phyloP scores from a whole-genome alignment of 2,329 filamentous ascomycete species.

The Moelleriella libera region DNA sequence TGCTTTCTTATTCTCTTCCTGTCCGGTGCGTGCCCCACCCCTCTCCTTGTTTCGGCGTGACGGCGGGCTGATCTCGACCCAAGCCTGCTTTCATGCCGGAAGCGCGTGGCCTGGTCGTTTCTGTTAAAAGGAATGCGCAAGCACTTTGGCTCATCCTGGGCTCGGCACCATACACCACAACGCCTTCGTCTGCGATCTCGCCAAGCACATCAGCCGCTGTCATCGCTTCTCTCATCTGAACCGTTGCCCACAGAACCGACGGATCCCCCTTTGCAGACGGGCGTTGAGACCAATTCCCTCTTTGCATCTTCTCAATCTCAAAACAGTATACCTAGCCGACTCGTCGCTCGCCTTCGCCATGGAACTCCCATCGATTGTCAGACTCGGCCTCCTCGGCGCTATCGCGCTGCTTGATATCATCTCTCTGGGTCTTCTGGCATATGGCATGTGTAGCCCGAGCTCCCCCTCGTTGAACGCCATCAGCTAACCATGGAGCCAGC shows the following conservation, averaged over 20 bases:
- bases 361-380: constrained; percentile 4
- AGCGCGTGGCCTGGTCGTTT: background rate
- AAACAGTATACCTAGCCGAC: background rate
- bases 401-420: constrained; percentile 5
- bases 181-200: no score
- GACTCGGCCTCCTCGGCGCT: constrained; percentile 2
- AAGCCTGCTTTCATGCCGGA: background rate
- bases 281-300: no score
- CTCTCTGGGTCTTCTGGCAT: constrained; percentile 3
- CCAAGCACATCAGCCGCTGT: no score
- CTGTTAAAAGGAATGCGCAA: background rate
- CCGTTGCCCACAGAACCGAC: no score
- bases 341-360: background rate
- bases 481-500: background rate
- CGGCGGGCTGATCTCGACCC: background rate
- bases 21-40: background rate
- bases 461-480: background rate
- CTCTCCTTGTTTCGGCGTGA: background rate
- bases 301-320: no score
- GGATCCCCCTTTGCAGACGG: no score
- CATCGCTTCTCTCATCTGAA: no score
- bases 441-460: constrained; percentile 2
- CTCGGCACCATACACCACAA: no score
- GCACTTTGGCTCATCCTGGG: no score
- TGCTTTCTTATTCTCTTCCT: background rate